These are phyloP conservation scores for Aegle marmelos DNA, from an alignment of 345 rosid species.

Conservation along the genomic window DNA sequence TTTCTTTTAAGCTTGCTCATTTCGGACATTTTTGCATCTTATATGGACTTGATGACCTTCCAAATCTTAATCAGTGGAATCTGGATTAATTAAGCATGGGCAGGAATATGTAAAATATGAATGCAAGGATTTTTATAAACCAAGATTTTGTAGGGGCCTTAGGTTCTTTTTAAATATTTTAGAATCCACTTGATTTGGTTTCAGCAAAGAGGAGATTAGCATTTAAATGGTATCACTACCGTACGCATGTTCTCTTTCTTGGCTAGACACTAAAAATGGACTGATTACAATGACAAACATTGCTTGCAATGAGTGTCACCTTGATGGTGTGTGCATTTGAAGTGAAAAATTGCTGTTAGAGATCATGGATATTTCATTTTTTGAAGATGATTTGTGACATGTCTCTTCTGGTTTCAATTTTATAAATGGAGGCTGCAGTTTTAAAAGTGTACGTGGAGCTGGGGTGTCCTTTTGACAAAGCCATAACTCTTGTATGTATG, in stretches of 20 bases:
- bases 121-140: background rate
- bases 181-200: background rate
- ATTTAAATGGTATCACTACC: background rate
- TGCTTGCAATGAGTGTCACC: background rate
- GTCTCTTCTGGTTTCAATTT: background rate
- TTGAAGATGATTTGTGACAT: background rate
- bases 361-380: background rate
- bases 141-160: background rate
- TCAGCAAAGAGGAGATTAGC: too few relatives aligned
- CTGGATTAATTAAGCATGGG: background rate
- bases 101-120: background rate
- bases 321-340: background rate
- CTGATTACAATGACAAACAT: background rate
- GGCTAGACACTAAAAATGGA: background rate
- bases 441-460: background rate
- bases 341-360: background rate
- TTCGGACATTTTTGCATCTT: background rate
- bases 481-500: background rate
- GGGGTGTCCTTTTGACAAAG: background rate
- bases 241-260: background rate
- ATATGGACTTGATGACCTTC: background rate
- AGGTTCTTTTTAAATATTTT: background rate
- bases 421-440: background rate
- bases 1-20: slow-evolving; percentile 8
- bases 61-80: background rate